phyloP scores from a whole-genome alignment of 148 eudicot species.

The Cornus kousa region DNA sequence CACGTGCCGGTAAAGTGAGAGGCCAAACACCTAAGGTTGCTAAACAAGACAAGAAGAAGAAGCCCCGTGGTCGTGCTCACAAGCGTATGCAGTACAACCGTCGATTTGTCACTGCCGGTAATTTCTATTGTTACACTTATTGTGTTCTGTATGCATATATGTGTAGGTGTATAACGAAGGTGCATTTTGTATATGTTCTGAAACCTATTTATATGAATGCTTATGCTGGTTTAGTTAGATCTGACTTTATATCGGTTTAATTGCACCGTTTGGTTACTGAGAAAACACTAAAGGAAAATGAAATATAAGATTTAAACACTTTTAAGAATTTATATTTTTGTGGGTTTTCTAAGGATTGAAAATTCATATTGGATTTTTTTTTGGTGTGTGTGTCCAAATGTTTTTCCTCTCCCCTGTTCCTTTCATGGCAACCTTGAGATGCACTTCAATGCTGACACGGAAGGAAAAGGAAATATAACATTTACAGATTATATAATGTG shows the following conservation, averaged over 20 bases:
- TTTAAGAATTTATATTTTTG: neutral
- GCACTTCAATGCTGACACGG: too few relatives aligned
- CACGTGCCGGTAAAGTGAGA: slow-evolving; percentile 92
- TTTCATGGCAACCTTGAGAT: too few relatives aligned
- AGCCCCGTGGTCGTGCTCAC: slow-evolving; percentile 93
- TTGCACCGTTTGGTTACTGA: neutral
- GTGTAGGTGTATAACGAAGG: neutral
- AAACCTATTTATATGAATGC: neutral
- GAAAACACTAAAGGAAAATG: neutral
- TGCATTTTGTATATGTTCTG: neutral
- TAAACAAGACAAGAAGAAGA: slow-evolving; percentile 86
- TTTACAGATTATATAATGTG: too few relatives aligned
- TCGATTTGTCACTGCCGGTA: slow-evolving; percentile 93
- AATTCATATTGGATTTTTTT: neutral
- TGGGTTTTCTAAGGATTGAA: neutral
- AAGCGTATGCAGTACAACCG: slow-evolving; percentile 85
- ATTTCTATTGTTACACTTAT: neutral
- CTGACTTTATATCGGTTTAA: neutral
- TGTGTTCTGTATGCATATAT: neutral
- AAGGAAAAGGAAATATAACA: too few relatives aligned
- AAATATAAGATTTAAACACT: neutral
- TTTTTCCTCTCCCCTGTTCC: too few relatives aligned
- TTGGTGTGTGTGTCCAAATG: too few relatives aligned
- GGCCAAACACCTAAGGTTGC: slow-evolving; percentile 91
- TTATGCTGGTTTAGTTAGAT: neutral